These are phyloP conservation scores for Kregervanrija delftensis DNA, from an alignment of 805 yeast species.

Conservation along the genomic window DNA sequence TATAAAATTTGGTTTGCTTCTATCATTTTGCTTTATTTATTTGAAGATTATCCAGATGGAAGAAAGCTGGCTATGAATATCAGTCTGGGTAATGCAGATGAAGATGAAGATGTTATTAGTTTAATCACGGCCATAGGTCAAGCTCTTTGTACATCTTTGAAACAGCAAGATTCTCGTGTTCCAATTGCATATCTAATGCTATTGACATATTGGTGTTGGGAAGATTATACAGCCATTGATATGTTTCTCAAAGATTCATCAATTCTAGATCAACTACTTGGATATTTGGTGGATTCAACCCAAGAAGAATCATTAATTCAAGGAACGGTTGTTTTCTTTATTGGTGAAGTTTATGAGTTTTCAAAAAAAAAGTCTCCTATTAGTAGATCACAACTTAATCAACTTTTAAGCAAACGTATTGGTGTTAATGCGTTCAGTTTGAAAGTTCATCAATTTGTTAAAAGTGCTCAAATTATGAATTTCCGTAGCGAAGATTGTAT, in stretches of 20 bases:
- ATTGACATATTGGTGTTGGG: constrained; percentile 70
- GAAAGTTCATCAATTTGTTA: constrained; percentile 67
- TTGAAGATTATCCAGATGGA: constrained; percentile 47
- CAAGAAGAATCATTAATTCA: constrained; percentile 40
- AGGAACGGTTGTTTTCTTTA: constrained; percentile 62
- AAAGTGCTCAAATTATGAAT: constrained; percentile 45
- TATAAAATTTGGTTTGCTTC: constrained; percentile 82
- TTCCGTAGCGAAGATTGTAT: constrained; percentile 46
- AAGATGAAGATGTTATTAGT: constrained; percentile 63
- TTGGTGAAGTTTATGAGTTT: constrained; percentile 81
- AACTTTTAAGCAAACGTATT: constrained; percentile 58
- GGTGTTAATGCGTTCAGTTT: constrained; percentile 77
- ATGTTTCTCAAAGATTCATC: constrained; percentile 67
- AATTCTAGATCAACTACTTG: constrained; percentile 57
- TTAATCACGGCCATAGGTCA: constrained; percentile 76
- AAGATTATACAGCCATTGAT: constrained; percentile 65
- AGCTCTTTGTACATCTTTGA: constrained; percentile 57
- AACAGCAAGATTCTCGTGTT: constrained; percentile 61
- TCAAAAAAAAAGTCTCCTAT: constrained; percentile 54
- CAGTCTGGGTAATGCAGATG: constrained; percentile 49
- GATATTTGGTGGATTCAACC: constrained; percentile 47
- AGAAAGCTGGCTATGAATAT: constrained; percentile 42
- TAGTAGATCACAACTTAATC: constrained; percentile 51
- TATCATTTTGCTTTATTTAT: constrained; percentile 52
- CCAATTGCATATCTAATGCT: constrained; percentile 74